phyloP scores from a whole-genome alignment of 495 filamentous ascomycete genomes.

The Stereocaulon alpinum region DNA sequence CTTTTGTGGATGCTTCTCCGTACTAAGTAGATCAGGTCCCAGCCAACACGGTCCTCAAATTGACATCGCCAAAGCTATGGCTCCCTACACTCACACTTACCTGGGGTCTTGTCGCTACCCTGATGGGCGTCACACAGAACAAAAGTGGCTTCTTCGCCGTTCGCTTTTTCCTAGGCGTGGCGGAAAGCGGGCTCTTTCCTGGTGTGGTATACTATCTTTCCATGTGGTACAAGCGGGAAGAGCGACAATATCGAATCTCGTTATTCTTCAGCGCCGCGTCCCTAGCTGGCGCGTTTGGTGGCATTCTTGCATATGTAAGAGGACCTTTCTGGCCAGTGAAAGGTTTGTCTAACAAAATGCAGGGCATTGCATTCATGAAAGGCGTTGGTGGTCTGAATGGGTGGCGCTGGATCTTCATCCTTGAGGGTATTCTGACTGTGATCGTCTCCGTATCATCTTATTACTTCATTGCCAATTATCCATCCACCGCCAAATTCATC shows the following conservation, averaged over 20 bases:
- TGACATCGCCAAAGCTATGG: constrained; percentile 56
- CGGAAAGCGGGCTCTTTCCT: constrained; percentile 45
- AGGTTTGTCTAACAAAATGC: too few species aligned
- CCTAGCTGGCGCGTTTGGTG: constrained; percentile 71
- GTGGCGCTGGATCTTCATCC: constrained; percentile 79
- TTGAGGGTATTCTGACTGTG: constrained; percentile 63
- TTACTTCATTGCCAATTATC: constrained; percentile 65
- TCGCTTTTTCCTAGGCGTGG: constrained; percentile 50
- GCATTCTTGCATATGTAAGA: constrained; percentile 53
- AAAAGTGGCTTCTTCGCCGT: constrained; percentile 53
- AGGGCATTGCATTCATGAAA: constrained; percentile 48
- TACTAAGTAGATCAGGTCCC: constrained; percentile 40
- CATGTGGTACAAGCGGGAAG: constrained; percentile 72
- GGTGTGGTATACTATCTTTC: constrained; percentile 76
- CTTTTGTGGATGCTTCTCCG: too few species aligned
- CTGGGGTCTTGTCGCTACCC: constrained; percentile 58
- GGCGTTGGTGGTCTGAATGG: constrained; percentile 55
- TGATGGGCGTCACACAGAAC: constrained; percentile 60
- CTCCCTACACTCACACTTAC: constrained; percentile 43
- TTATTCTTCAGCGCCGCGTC: constrained; percentile 68
- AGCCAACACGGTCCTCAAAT: constrained; percentile 63
- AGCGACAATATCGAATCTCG: constrained; percentile 61
- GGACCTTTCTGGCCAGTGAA: too few species aligned
- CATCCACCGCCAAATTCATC: constrained; percentile 57
- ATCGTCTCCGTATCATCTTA: constrained; percentile 51